Percentiles rank a stretch among this genome's conserved stretches.
Conservation (phyloP, 164 flowering plant species). For the Vitis amurensis region DNA sequence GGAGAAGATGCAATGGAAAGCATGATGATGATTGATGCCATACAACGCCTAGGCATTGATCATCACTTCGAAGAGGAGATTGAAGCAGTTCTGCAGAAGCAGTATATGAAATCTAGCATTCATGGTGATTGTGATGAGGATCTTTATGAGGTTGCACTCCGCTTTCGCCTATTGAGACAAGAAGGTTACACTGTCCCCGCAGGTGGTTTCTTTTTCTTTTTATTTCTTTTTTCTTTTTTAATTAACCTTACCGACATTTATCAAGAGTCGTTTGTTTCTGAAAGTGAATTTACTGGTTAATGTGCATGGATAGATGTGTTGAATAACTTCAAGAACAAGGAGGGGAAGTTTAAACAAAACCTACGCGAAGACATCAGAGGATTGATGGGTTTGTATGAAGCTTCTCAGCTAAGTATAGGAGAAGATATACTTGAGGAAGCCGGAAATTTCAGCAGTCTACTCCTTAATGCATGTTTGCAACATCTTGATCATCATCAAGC, state of each 20-base stretch:
- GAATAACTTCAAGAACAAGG: constrained; percentile 11
- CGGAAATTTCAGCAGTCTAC: constrained; percentile 22
- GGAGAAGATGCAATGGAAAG: constrained; percentile 10
- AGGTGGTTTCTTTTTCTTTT: constrained; percentile 4
- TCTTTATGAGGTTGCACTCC: constrained; percentile 22
- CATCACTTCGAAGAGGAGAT: constrained; percentile 24
- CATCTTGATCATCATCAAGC: constrained; percentile 18
- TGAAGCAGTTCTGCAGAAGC: constrained; percentile 9
- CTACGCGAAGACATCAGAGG: constrained; percentile 14
- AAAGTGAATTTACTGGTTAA: no score
- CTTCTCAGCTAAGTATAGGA: constrained; percentile 33
- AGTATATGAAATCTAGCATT: not conserved
- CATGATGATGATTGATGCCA: constrained; percentile 27
- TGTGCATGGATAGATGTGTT: constrained; percentile 12
- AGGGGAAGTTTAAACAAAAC: constrained; percentile 1
- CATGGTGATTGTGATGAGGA: not conserved
- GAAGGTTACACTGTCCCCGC: constrained; percentile 22
- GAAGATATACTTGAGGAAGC: constrained; percentile 56
- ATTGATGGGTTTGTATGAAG: constrained; percentile 26
- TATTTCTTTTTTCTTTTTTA: not conserved
- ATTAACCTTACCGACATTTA: not conserved
- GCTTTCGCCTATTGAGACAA: constrained; percentile 29
- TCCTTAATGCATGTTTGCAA: constrained; percentile 19
- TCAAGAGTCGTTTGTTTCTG: no score
- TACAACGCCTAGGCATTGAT: constrained; percentile 33